Conservation (phyloP, 306 rosid species). For the Prunus mume region DNA sequence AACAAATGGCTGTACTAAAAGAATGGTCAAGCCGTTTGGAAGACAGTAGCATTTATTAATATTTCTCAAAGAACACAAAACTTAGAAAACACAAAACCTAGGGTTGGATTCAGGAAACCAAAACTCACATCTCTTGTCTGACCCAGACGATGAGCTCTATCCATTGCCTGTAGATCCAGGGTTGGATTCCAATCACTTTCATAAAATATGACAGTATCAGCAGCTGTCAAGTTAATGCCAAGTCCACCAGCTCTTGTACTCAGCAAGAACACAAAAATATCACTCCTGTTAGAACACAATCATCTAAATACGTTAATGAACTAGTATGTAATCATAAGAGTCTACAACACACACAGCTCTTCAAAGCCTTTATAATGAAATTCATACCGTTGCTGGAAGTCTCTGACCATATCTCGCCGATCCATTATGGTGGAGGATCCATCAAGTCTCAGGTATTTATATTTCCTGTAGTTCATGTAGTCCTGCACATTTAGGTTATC, state of each 20-base stretch:
- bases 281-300: slow-evolving; percentile 56
- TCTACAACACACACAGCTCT: not conserved
- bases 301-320: not conserved
- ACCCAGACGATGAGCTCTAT: slow-evolving; percentile 99
- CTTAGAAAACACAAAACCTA: not conserved
- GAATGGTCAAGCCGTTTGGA: not conserved
- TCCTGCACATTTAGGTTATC: slow-evolving; percentile 58
- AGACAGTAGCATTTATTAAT: not conserved
- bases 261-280: slow-evolving; percentile 89
- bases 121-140: slow-evolving; percentile 95
- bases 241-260: slow-evolving; percentile 99
- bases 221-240: slow-evolving; percentile 99
- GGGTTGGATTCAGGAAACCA: not conserved
- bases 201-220: slow-evolving; percentile 96
- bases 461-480: slow-evolving; percentile 95
- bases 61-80: not conserved
- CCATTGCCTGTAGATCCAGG: slow-evolving; percentile 96
- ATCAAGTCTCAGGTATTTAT: slow-evolving; percentile 89
- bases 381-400: slow-evolving; percentile 85
- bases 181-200: slow-evolving; percentile 99
- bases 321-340: not conserved
- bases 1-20: not conserved
- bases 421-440: slow-evolving; percentile 96
- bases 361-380: not conserved
- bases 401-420: slow-evolving; percentile 97